phyloP scores from a whole-genome alignment of 306 rosid species.

The Prunus salicina region DNA sequence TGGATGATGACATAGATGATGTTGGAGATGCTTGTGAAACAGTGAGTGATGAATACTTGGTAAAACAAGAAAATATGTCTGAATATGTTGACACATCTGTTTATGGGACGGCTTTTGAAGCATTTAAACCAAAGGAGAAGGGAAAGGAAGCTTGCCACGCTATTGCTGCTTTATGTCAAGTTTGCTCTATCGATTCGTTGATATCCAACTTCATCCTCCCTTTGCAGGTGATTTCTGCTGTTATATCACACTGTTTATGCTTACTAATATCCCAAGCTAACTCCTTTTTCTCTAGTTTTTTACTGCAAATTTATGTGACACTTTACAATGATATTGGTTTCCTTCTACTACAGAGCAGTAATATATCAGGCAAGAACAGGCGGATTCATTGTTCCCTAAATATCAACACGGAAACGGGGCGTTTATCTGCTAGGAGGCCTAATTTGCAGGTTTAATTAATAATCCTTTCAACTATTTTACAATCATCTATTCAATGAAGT shows the following conservation, averaged over 20 bases:
- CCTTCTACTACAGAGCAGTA: slow-evolving; percentile 61
- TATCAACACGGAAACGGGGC: slow-evolving; percentile 93
- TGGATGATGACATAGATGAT: slow-evolving; percentile 38
- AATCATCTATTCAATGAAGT: neutral
- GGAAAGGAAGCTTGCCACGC: slow-evolving; percentile 97
- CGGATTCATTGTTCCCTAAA: slow-evolving; percentile 91
- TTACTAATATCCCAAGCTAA: neutral
- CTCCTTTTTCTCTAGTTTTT: neutral
- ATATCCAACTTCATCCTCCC: slow-evolving; percentile 97
- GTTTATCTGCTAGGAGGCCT: slow-evolving; percentile 93
- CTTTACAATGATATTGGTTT: slow-evolving; percentile 16
- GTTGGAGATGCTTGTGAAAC: slow-evolving; percentile 35
- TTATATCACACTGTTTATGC: neutral
- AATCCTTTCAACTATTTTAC: neutral
- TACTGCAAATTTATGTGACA: neutral
- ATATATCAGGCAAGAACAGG: slow-evolving; percentile 73
- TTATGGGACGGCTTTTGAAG: slow-evolving; percentile 69
- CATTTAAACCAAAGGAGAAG: slow-evolving; percentile 53
- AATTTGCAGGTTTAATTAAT: slow-evolving; percentile 74
- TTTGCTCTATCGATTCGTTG: slow-evolving; percentile 88
- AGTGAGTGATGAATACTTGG: slow-evolving; percentile 27
- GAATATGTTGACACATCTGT: slow-evolving; percentile 41
- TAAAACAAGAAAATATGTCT: slow-evolving; percentile 11
- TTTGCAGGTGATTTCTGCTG: slow-evolving; percentile 62
- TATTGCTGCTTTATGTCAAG: slow-evolving; percentile 93